Percentiles rank a stretch among this genome's conserved stretches.
Evolutionary conservation across 176 grass and related monocot genomes (phyloP).

Genomic region (Phoenix roebelenii): DNA sequence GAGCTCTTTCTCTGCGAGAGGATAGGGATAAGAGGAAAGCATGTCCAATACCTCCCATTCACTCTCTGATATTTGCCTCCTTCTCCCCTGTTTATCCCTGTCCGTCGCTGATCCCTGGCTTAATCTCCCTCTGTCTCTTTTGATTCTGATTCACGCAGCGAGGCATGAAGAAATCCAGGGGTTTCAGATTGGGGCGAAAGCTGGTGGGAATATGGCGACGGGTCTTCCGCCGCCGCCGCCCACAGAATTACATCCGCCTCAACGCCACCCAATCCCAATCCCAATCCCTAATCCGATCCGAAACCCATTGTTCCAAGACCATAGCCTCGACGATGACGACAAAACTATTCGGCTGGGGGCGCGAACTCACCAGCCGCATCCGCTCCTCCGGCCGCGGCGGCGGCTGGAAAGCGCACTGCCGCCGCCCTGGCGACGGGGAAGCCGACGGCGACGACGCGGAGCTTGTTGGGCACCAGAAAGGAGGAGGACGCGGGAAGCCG

Average conservation of each 20-base stretch:
- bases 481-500: neutral
- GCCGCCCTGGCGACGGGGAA: neutral
- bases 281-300: neutral
- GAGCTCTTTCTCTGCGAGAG: too few species aligned
- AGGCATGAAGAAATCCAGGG: conserved; percentile 42
- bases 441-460: neutral
- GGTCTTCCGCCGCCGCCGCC: conserved; percentile 25
- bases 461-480: neutral
- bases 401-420: neutral
- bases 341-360: conserved; percentile 46
- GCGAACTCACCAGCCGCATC: conserved; percentile 32
- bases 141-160: too few species aligned
- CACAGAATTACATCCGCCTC: conserved; percentile 17
- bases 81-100: too few species aligned
- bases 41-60: too few species aligned
- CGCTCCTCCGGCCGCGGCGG: conserved; percentile 11
- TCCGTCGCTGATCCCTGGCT: too few species aligned
- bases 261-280: neutral
- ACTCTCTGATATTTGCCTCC: too few species aligned
- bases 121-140: too few species aligned
- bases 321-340: conserved; percentile 14
- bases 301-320: neutral
- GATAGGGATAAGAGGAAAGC: too few species aligned
- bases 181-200: conserved; percentile 71
- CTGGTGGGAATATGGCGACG: conserved; percentile 38